Evolutionary conservation across 371 early-diverging fungal genomes (phyloP).

Genomic region (Rhizopus sp.): DNA sequence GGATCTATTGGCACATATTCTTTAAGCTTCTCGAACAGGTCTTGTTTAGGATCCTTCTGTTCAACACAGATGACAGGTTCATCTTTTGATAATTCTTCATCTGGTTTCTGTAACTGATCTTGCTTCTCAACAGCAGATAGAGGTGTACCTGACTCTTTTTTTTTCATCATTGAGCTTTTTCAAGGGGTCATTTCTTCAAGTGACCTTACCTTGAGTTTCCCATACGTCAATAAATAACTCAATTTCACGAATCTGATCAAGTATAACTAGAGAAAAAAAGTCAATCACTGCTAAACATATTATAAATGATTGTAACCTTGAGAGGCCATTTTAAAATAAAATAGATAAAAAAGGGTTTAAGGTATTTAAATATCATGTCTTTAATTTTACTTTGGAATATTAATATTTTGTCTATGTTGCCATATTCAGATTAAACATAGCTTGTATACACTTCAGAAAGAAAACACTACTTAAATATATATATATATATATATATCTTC

Average conservation of each 20-base stretch:
- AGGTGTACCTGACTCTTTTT: not conserved
- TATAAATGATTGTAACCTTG: not conserved
- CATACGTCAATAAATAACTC: slow-evolving; percentile 39
- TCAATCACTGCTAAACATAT: not conserved
- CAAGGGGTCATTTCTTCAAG: slow-evolving; percentile 1
- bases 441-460: not conserved
- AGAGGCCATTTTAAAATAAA: slow-evolving; percentile 1
- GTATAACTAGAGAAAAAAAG: slow-evolving; percentile 16
- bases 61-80: not conserved
- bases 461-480: too few relatives aligned
- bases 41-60: not conserved
- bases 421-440: slow-evolving; percentile 1
- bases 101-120: not conserved
- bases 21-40: not conserved
- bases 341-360: not conserved
- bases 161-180: not conserved
- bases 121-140: not conserved
- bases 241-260: slow-evolving; percentile 36
- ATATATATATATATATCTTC: too few relatives aligned
- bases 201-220: slow-evolving; percentile 19
- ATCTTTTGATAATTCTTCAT: not conserved
- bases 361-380: slow-evolving; percentile 1
- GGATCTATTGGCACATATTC: too few relatives aligned
- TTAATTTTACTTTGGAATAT: not conserved
- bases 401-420: slow-evolving; percentile 3